Percentiles rank a stretch among this genome's conserved stretches.
Evolutionary conservation across 305 asterid species (phyloP).

Genomic region (Solanum hybrid): DNA sequence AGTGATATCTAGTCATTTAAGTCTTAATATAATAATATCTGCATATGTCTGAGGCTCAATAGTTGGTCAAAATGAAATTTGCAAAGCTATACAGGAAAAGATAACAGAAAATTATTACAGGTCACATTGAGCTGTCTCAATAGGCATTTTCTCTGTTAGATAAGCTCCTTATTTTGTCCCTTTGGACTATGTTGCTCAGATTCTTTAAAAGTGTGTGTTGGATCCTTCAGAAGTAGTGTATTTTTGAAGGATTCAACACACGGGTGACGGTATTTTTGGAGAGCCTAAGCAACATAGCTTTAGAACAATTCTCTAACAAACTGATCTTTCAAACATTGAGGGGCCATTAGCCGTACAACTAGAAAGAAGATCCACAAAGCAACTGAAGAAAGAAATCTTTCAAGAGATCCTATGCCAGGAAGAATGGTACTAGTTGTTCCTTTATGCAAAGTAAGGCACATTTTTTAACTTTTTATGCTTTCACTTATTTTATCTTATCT

Average conservation of each 20-base stretch:
- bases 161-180: neutral
- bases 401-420: neutral
- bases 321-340: neutral
- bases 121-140: neutral
- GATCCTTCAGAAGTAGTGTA: neutral
- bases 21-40: neutral
- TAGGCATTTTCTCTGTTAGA: neutral
- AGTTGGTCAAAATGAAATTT: neutral
- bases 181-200: neutral
- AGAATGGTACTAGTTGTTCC: neutral
- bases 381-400: neutral
- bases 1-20: neutral
- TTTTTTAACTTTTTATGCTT: neutral
- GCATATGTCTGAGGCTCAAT: neutral
- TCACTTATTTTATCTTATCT: neutral
- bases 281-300: neutral
- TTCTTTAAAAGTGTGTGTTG: neutral
- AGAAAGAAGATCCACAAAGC: neutral
- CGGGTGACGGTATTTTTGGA: neutral
- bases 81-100: neutral
- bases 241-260: neutral
- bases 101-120: neutral
- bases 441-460: neutral
- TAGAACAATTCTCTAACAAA: neutral
- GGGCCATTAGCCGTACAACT: neutral